phyloP scores from a whole-genome alignment of 176 grass and related monocot species.

The Carex cristatella region DNA sequence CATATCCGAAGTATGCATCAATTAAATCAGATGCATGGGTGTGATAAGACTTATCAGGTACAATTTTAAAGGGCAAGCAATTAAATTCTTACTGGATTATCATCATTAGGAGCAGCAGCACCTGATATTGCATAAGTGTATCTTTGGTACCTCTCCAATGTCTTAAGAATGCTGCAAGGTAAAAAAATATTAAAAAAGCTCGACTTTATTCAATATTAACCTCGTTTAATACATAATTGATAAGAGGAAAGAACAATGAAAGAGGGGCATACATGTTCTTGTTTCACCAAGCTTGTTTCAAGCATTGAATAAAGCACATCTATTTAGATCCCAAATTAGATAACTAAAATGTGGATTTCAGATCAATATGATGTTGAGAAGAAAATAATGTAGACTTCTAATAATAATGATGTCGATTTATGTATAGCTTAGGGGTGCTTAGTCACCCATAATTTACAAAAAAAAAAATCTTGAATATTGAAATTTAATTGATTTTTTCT shows the following conservation, averaged over 20 bases:
- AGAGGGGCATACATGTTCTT: neutral
- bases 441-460: too few relatives aligned
- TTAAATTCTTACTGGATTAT: conserved; percentile 41
- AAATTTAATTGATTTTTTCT: too few relatives aligned
- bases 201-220: neutral
- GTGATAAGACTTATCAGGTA: neutral
- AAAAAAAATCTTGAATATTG: too few relatives aligned
- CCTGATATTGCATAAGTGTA: conserved; percentile 46
- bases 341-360: neutral
- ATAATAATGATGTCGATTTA: too few relatives aligned
- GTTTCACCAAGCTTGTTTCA: neutral
- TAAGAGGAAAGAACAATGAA: neutral
- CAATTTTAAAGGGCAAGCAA: neutral
- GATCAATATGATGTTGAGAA: neutral
- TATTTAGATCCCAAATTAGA: neutral
- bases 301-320: neutral
- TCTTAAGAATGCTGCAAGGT: conserved; percentile 53
- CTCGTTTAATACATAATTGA: neutral
- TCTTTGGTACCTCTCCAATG: conserved; percentile 68
- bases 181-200: conserved; percentile 9
- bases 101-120: conserved; percentile 32
- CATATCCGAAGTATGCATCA: neutral
- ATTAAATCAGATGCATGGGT: neutral
- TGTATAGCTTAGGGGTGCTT: too few relatives aligned
- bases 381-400: neutral